Evolutionary conservation across 2,329 filamentous ascomycete species (phyloP).

Genomic region (Colletotrichum abscissum): DNA sequence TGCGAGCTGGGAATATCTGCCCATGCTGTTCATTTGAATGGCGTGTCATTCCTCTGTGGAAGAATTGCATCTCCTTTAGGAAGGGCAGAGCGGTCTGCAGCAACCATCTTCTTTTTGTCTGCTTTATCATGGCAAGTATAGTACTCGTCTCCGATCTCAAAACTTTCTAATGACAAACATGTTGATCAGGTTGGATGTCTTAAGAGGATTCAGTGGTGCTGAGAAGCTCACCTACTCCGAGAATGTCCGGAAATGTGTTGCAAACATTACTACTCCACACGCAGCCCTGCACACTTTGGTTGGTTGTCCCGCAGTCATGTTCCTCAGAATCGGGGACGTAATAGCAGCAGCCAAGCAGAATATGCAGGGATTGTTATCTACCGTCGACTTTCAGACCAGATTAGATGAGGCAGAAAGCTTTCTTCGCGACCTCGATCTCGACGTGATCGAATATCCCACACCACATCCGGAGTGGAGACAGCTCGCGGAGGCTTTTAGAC

Average conservation of each 20-base stretch:
- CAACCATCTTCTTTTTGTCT: conserved; percentile 41
- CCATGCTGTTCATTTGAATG: conserved; percentile 42
- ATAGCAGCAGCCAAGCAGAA: conserved; percentile 39
- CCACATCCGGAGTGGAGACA: conserved; percentile 41
- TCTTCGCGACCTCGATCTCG: conserved; percentile 40
- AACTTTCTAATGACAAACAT: not conserved
- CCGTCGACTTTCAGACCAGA: conserved; percentile 30
- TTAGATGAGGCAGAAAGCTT: conserved; percentile 40
- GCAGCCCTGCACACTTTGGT: conserved; percentile 41
- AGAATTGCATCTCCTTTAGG: conserved; percentile 36
- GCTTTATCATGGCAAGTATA: conserved; percentile 40
- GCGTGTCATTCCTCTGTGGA: conserved; percentile 42
- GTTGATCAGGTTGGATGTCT: conserved; percentile 41
- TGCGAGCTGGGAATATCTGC: conserved; percentile 42
- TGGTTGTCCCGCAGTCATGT: conserved; percentile 42
- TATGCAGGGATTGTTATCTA: not conserved
- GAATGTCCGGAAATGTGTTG: conserved; percentile 40
- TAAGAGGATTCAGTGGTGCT: conserved; percentile 44
- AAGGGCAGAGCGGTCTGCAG: conserved; percentile 32
- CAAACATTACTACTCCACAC: conserved; percentile 37
- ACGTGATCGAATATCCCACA: conserved; percentile 41
- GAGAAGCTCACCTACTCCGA: conserved; percentile 43
- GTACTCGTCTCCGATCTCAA: not conserved
- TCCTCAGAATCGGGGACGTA: conserved; percentile 40
- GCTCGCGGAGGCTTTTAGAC: conserved; percentile 43